Evolutionary conservation across 2,329 filamentous ascomycete species (phyloP), one percentile per base, ranked within the genome.

Genomic region (Colletotrichum melonis): DNA sequence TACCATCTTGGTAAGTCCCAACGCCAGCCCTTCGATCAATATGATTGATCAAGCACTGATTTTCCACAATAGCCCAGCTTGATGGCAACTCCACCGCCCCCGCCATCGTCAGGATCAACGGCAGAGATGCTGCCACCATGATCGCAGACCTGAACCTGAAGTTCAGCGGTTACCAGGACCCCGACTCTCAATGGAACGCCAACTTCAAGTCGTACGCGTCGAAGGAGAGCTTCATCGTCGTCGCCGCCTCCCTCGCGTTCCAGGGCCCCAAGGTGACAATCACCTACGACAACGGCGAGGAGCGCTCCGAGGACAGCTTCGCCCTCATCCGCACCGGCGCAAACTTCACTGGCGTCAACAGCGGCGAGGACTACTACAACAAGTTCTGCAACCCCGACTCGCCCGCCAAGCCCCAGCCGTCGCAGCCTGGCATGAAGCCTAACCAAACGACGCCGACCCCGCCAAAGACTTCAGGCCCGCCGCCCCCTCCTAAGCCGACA

Each of bases 91-190:
- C 76, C 7, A 57, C 73, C 3, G 58, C 60, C 30, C 88, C 87
- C 1, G 83, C 88, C 1, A 83, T 92, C 42, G 80, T 81, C 1
- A 79, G 86, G 71, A 91, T 92, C 78, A 89, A 92, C 76, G 90
- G 87, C n/a, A 79, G 86, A 57, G 84, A 90, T 56, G 88, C 86
- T 3, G 84, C 84, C 6, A 82, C 83, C 1, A 88, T 84, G 72
- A 81, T 91, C 22, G 81, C 86, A 55, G 82, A 87, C 2, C 85
- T 84, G 78, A 84, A 86, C 11, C 81, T 85, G 63, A 82, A 81
- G 42, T 79, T 79, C 65, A 86, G 88, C 68, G 82, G 80, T 32
- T 83, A 86, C 35, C 89, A 91, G 74, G 89, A 91, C 75, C 83
- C 83, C 1, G 89, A 91, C 80, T 89, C 89, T 30, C 82, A 90